Conservation (phyloP, 345 rosid species). For the Gossypium bickii region DNA sequence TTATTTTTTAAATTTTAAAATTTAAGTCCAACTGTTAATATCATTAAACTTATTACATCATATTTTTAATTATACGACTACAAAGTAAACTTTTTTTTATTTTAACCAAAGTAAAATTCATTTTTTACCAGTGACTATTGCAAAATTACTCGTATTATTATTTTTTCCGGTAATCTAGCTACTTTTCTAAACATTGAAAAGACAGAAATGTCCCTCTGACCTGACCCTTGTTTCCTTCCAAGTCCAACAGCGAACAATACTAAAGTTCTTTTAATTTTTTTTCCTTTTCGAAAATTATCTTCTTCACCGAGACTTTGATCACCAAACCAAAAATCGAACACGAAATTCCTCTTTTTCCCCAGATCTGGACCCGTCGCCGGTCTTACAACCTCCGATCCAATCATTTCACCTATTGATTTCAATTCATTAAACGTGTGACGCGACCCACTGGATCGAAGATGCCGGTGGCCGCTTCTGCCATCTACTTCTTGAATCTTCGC, state of each 20-base stretch:
- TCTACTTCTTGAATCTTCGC: slow-evolving; percentile 95
- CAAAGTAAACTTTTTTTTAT: too few relatives aligned
- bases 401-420: not conserved
- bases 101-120: too few relatives aligned
- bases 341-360: not conserved
- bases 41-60: too few relatives aligned
- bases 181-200: not conserved
- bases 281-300: not conserved
- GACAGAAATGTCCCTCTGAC: too few relatives aligned
- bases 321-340: not conserved
- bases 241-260: too few relatives aligned
- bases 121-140: too few relatives aligned
- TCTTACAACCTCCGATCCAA: not conserved
- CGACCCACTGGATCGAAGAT: slow-evolving; percentile 6
- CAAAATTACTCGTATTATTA: not conserved
- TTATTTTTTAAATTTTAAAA: too few relatives aligned
- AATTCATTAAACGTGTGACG: not conserved
- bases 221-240: too few relatives aligned
- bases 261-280: too few relatives aligned
- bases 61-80: too few relatives aligned
- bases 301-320: not conserved
- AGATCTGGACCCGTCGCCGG: not conserved
- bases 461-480: slow-evolving; percentile 13
- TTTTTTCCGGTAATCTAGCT: not conserved
- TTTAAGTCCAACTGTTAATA: accelerated